Evolutionary conservation across 2,329 filamentous ascomycete species (phyloP).

Genomic region (Ophiocordyceps camponoti-saundersi): DNA sequence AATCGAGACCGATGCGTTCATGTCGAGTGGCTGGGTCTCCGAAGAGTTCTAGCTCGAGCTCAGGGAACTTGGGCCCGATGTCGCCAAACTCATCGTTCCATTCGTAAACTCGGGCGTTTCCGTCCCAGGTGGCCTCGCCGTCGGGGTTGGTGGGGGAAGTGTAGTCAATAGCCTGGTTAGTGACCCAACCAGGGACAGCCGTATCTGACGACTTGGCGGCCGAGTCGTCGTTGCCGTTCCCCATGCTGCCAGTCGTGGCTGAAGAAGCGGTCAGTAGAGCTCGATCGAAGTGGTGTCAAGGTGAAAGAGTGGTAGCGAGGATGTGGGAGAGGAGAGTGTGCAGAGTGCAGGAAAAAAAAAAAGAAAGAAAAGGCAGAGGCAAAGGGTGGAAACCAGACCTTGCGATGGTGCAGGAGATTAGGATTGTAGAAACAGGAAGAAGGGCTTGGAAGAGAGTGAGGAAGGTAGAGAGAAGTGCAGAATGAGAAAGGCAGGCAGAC

Average conservation of each 20-base stretch:
- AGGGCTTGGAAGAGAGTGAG: too few species aligned
- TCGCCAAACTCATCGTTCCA: conserved; percentile 81
- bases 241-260: conserved; percentile 2
- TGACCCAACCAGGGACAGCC: conserved; percentile 25
- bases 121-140: conserved; percentile 22
- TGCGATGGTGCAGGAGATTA: not conserved
- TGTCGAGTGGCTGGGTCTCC: conserved; percentile 33
- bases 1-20: conserved; percentile 38
- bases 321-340: not conserved
- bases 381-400: not conserved
- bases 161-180: conserved; percentile 31
- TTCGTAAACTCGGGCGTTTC: conserved; percentile 53
- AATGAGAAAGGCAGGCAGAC: not conserved
- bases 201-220: conserved; percentile 7
- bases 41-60: conserved; percentile 65
- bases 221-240: not conserved
- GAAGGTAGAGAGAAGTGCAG: not conserved
- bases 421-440: not conserved
- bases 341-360: not conserved
- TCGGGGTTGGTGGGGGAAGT: conserved; percentile 8
- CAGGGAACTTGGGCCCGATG: conserved; percentile 52
- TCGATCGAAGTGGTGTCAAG: not conserved
- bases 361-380: not conserved
- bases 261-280: not conserved
- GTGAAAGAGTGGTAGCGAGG: not conserved